phyloP scores from a whole-genome alignment of 2,329 filamentous ascomycete species.

The Graphium sp. region DNA sequence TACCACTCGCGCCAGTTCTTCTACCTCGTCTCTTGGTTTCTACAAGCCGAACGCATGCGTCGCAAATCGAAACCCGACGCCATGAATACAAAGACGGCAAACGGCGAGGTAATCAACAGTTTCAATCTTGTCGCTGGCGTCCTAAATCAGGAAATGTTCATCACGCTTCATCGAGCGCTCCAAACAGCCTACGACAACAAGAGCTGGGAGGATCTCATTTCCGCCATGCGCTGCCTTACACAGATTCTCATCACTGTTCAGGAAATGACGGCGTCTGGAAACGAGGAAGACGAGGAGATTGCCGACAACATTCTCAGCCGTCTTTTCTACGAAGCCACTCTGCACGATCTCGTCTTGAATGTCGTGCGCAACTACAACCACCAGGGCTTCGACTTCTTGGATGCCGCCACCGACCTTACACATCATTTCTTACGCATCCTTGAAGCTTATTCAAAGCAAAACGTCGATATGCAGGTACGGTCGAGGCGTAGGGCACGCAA shows the following conservation, averaged over 20 bases:
- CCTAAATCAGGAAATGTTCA: slow-evolving; percentile 87
- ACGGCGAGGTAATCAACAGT: slow-evolving; percentile 43
- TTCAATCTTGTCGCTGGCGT: slow-evolving; percentile 82
- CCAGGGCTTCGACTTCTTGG: slow-evolving; percentile 84
- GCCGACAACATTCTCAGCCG: slow-evolving; percentile 92
- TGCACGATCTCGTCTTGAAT: slow-evolving; percentile 70
- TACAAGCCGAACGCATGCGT: slow-evolving; percentile 67
- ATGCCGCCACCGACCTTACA: slow-evolving; percentile 76
- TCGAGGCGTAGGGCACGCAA: slow-evolving; percentile 57
- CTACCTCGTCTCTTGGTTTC: slow-evolving; percentile 84
- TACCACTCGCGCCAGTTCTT: slow-evolving; percentile 78
- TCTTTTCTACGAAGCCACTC: slow-evolving; percentile 96
- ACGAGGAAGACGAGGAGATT: slow-evolving; percentile 94
- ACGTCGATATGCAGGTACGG: slow-evolving; percentile 82
- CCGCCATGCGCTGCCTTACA: slow-evolving; percentile 85
- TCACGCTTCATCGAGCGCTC: slow-evolving; percentile 71
- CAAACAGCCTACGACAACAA: slow-evolving; percentile 67
- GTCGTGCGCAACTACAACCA: slow-evolving; percentile 80
- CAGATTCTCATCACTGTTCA: slow-evolving; percentile 86
- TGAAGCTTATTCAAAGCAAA: slow-evolving; percentile 87
- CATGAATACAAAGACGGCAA: not conserved
- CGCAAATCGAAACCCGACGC: slow-evolving; percentile 35
- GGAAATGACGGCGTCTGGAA: slow-evolving; percentile 69
- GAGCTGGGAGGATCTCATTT: slow-evolving; percentile 71
- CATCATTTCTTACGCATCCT: slow-evolving; percentile 87